Conservation (phyloP, 352 stramenopile species). For the Pythium insidiosum region DNA sequence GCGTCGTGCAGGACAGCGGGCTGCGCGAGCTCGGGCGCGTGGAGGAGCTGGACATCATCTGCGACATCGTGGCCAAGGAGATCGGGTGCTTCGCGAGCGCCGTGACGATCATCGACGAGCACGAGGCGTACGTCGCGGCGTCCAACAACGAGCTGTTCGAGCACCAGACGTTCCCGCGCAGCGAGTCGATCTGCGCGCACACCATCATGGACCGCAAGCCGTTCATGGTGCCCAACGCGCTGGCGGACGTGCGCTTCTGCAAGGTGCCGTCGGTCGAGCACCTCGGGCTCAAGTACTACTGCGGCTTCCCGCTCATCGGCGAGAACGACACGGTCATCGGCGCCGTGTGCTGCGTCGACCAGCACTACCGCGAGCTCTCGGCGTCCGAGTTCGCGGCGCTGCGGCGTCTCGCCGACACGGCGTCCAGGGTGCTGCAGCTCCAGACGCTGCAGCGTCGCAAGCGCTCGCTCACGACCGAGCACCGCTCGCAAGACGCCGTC, state of each 20-base stretch:
- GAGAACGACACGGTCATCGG: conserved; percentile 36
- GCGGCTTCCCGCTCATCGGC: conserved; percentile 50
- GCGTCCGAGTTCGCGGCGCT: conserved; percentile 20
- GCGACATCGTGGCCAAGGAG: conserved; percentile 40
- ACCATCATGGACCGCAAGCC: conserved; percentile 50
- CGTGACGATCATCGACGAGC: conserved; percentile 50
- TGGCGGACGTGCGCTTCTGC: conserved; percentile 65
- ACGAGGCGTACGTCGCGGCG: conserved; percentile 40
- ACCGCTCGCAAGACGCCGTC: no score
- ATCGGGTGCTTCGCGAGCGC: conserved; percentile 44
- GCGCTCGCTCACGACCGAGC: conserved; percentile 3
- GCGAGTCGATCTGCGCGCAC: conserved; percentile 57
- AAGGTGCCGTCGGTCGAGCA: conserved; percentile 15
- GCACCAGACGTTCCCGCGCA: conserved; percentile 31
- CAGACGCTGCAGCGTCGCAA: conserved; percentile 3
- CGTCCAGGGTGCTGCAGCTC: conserved; percentile 30
- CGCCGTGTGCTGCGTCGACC: conserved; percentile 31
- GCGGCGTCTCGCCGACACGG: conserved; percentile 29
- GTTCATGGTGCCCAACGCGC: conserved; percentile 45
- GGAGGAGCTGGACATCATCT: conserved; percentile 67
- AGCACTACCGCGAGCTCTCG: conserved; percentile 12
- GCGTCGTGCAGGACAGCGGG: conserved; percentile 33
- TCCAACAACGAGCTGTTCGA: conserved; percentile 27
- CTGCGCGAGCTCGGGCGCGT: conserved; percentile 38
- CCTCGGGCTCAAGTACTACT: conserved; percentile 62